phyloP scores from a whole-genome alignment of 169 alveolate genomes.

The Miamiensis avidus region DNA sequence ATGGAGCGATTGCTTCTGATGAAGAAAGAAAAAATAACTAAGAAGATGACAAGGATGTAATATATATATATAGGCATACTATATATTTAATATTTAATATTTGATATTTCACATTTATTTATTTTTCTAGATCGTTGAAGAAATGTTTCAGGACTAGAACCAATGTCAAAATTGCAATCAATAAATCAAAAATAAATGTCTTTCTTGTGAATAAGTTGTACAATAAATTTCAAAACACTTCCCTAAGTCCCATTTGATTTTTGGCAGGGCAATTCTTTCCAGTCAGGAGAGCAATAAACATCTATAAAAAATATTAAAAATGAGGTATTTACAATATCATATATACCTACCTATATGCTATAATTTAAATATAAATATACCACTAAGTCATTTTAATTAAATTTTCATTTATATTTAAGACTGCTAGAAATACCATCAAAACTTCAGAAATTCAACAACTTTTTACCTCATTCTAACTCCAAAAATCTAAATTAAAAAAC shows the following conservation, averaged over 20 bases:
- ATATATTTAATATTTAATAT: no score
- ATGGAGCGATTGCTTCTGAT: background rate
- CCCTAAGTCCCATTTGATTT: background rate
- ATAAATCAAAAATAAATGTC: background rate
- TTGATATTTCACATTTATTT: no score
- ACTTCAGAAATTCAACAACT: no score
- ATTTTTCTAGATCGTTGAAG: background rate
- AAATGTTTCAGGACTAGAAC: background rate
- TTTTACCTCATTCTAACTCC: background rate
- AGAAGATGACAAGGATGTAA: background rate
- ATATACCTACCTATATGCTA: no score
- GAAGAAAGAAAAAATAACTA: background rate
- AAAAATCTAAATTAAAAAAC: no score
- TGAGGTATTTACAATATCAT: no score
- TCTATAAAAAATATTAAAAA: no score
- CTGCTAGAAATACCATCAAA: background rate
- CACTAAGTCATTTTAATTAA: no score
- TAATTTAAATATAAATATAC: no score
- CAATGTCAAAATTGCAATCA: background rate
- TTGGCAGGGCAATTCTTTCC: background rate
- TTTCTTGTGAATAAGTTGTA: background rate
- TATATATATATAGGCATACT: no score
- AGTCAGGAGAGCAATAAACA: background rate
- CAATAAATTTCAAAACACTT: no score
- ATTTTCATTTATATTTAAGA: no score